Percentiles rank a stretch among this genome's conserved stretches.
phyloP scores from a whole-genome alignment of 140 eudicot genomes.

The Anethum foeniculum region DNA sequence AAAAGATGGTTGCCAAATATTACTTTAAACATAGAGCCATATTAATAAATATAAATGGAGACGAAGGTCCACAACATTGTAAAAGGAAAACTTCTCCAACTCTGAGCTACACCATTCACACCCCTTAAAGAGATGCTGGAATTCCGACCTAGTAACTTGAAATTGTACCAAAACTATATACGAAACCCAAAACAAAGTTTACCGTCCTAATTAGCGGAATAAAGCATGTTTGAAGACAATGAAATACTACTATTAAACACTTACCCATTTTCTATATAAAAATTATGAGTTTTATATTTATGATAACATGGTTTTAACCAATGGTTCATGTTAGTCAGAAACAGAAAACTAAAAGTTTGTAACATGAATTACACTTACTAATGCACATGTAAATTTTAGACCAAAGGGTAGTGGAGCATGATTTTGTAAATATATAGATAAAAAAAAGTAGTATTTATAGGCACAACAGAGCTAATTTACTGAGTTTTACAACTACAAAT shows the following conservation, averaged over 20 bases:
- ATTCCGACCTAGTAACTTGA: neutral
- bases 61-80: neutral
- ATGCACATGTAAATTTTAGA: too few relatives aligned
- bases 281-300: too few relatives aligned
- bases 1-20: neutral
- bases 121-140: neutral
- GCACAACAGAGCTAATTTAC: too few relatives aligned
- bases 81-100: neutral
- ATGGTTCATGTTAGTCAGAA: neutral
- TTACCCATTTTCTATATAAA: too few relatives aligned
- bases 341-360: too few relatives aligned
- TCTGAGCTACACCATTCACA: neutral
- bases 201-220: neutral
- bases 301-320: neutral
- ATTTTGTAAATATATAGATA: too few relatives aligned
- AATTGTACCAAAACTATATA: neutral
- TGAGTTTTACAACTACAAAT: too few relatives aligned
- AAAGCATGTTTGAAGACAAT: too few relatives aligned
- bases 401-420: too few relatives aligned
- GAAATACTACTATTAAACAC: neutral
- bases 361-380: too few relatives aligned
- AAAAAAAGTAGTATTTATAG: too few relatives aligned
- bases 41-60: neutral
- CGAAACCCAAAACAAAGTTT: neutral
- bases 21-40: neutral